phyloP scores from a whole-genome alignment of 2,329 filamentous ascomycete genomes.

The Aureobasidium sp. region DNA sequence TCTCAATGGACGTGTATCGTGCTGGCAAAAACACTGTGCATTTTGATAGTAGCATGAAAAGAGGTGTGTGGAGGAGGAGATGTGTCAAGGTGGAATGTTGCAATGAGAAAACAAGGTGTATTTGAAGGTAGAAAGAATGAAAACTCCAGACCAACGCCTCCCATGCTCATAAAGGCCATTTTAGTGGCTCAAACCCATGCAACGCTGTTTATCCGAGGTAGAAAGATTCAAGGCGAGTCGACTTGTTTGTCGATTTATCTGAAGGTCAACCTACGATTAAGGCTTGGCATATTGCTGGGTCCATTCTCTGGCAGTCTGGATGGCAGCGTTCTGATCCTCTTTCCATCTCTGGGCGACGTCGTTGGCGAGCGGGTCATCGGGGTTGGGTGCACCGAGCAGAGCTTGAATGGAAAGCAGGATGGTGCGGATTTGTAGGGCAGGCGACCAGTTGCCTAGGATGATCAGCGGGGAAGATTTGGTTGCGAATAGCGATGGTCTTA shows the following conservation, averaged over 20 bases:
- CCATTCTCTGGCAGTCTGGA: slow-evolving; percentile 88
- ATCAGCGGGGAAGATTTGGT: slow-evolving; percentile 5
- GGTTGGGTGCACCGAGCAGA: slow-evolving; percentile 89
- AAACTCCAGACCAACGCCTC: slow-evolving; percentile 3
- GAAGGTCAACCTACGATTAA: not conserved
- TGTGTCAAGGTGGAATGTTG: not conserved
- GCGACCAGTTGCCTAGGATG: slow-evolving; percentile 89
- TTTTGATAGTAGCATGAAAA: not conserved
- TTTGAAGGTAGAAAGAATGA: not conserved
- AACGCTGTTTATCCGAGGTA: slow-evolving; percentile 12
- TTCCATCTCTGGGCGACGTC: slow-evolving; percentile 98
- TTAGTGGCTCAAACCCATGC: slow-evolving; percentile 7
- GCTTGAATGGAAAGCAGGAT: slow-evolving; percentile 99
- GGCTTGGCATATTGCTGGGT: slow-evolving; percentile 70
- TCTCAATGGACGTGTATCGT: not conserved
- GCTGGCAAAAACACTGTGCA: not conserved
- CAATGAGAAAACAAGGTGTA: not conserved
- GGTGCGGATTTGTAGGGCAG: slow-evolving; percentile 92
- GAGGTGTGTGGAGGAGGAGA: not conserved
- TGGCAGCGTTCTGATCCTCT: slow-evolving; percentile 86
- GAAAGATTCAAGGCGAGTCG: not conserved
- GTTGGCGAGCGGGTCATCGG: slow-evolving; percentile 95
- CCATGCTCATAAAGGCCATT: slow-evolving; percentile 9
- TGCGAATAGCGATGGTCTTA: slow-evolving; percentile 30
- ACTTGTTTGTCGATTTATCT: not conserved